A percentile compares a stretch with the other conserved stretches of the same genome.
phyloP scores from a whole-genome alignment of 2,329 filamentous ascomycete species.

The Aureobasidium sp. region DNA sequence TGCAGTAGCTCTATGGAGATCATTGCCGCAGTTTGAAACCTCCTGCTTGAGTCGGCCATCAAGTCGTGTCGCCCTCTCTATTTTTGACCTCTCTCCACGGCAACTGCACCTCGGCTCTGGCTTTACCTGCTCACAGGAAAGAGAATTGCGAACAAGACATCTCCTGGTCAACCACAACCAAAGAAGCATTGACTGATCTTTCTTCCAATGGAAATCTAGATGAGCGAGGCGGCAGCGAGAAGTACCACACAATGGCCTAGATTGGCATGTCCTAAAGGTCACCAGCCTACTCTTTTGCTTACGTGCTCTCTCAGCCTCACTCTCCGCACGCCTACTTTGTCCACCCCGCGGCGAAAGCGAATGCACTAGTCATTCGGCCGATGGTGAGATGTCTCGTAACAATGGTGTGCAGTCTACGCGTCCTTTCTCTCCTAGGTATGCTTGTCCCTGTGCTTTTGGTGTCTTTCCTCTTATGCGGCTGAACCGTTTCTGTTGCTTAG shows the following conservation, averaged over 20 bases:
- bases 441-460: background rate
- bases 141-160: background rate
- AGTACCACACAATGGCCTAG: background rate
- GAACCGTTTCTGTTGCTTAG: conserved; percentile 6
- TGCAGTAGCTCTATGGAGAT: conserved; percentile 1
- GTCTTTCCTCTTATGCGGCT: background rate
- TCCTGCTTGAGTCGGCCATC: background rate
- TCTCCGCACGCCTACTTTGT: background rate
- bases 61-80: background rate
- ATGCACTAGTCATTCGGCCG: background rate
- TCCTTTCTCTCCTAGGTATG: background rate
- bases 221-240: background rate
- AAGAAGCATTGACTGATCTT: background rate
- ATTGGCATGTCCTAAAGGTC: background rate
- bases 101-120: conserved; percentile 1
- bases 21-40: background rate
- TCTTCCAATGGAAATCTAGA: background rate
- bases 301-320: background rate
- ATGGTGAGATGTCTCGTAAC: background rate
- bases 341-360: background rate
- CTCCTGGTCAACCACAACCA: background rate
- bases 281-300: conserved; percentile 8
- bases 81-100: conserved; percentile 2
- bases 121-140: background rate
- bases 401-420: conserved; percentile 1